A percentile compares a stretch with the other conserved stretches of the same genome.
phyloP scores from a whole-genome alignment of 2,329 filamentous ascomycete genomes.

The Aspergillus felis region DNA sequence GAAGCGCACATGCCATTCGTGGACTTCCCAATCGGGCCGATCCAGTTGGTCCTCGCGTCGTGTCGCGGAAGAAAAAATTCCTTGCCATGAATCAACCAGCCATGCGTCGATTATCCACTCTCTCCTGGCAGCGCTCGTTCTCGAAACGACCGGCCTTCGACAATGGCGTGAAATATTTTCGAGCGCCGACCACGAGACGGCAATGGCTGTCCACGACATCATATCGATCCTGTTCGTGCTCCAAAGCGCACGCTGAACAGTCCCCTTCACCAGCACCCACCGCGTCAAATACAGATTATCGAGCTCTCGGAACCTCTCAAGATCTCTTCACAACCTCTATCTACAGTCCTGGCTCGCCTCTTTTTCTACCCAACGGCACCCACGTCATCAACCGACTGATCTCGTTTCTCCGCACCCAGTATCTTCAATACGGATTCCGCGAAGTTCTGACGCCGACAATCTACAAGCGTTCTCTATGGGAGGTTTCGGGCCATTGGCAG shows the following conservation, averaged over 20 bases:
- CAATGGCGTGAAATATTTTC: not conserved
- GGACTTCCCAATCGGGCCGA: conserved; percentile 11
- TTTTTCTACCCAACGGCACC: conserved; percentile 78
- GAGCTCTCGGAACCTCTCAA: conserved; percentile 52
- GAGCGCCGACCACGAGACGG: conserved; percentile 1
- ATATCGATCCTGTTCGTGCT: conserved; percentile 27
- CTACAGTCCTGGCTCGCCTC: conserved; percentile 80
- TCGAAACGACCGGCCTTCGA: not conserved
- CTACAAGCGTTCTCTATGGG: conserved; percentile 85
- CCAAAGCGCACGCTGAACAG: conserved; percentile 16
- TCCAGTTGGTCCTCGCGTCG: conserved; percentile 2
- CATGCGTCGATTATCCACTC: conserved; percentile 18
- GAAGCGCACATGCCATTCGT: not conserved
- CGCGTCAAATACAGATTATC: conserved; percentile 45
- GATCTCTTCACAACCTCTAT: conserved; percentile 73
- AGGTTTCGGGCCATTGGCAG: conserved; percentile 78
- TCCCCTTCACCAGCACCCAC: conserved; percentile 26
- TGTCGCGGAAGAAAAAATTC: conserved; percentile 12
- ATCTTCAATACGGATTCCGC: conserved; percentile 77
- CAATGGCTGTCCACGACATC: conserved; percentile 22
- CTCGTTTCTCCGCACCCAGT: conserved; percentile 77
- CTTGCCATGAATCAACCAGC: conserved; percentile 1
- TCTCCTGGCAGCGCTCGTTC: conserved; percentile 7
- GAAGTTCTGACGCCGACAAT: conserved; percentile 88
- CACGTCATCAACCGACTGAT: conserved; percentile 80